Evolutionary conservation across 352 stramenopile species (phyloP).

Genomic region (Globisporangium alternatum): DNA sequence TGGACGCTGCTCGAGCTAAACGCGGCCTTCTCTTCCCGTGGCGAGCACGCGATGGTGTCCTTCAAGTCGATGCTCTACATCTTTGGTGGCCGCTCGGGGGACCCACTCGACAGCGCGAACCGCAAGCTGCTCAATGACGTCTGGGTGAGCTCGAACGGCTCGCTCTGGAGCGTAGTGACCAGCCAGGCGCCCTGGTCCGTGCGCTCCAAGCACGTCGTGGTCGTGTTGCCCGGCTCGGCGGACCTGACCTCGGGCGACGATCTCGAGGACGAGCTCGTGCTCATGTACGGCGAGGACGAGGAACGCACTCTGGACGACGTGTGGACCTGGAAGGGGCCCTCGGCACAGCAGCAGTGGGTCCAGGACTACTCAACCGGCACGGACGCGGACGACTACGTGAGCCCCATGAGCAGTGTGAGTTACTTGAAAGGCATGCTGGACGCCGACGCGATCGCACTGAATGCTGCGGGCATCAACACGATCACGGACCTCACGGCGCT

Average conservation of each 20-base stretch:
- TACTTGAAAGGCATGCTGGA: slow-evolving; percentile 52
- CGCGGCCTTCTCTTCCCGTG: slow-evolving; percentile 44
- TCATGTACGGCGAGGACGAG: slow-evolving; percentile 64
- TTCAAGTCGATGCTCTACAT: slow-evolving; percentile 59
- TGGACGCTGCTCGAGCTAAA: slow-evolving; percentile 50
- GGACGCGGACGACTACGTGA: slow-evolving; percentile 38
- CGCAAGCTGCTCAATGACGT: slow-evolving; percentile 62
- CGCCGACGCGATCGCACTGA: slow-evolving; percentile 49
- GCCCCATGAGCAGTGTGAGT: slow-evolving; percentile 39
- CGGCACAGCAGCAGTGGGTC: slow-evolving; percentile 26
- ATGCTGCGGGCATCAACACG: slow-evolving; percentile 57
- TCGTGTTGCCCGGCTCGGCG: slow-evolving; percentile 36
- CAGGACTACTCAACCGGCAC: slow-evolving; percentile 43
- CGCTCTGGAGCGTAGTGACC: slow-evolving; percentile 35
- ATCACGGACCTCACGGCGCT: slow-evolving; percentile 78
- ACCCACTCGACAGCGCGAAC: slow-evolving; percentile 20
- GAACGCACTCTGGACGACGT: slow-evolving; percentile 59
- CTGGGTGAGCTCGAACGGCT: slow-evolving; percentile 53
- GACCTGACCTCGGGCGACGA: slow-evolving; percentile 44
- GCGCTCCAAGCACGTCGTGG: slow-evolving; percentile 49
- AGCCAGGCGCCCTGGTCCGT: slow-evolving; percentile 40
- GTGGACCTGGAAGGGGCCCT: slow-evolving; percentile 51
- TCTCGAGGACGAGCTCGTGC: slow-evolving; percentile 44
- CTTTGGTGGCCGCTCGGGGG: slow-evolving; percentile 49
- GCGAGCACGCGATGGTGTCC: slow-evolving; percentile 64